Evolutionary conservation across 805 yeast genomes (phyloP).

Genomic region (Metschnikowia picachoensis): DNA sequence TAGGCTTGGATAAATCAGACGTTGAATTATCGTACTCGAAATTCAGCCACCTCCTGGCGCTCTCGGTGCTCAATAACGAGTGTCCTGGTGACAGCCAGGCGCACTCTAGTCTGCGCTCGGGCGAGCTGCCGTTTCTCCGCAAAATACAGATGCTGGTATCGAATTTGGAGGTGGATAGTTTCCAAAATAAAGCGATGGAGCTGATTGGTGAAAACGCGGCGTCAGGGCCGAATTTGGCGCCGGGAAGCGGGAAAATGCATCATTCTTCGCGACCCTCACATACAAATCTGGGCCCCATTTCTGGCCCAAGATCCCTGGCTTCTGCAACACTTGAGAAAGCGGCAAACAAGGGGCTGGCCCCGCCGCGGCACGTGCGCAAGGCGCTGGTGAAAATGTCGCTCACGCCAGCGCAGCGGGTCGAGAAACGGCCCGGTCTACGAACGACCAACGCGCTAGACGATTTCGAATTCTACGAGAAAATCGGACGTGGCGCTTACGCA

Average conservation of each 20-base stretch:
- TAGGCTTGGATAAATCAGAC: constrained; percentile 23
- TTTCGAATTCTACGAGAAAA: constrained; percentile 52
- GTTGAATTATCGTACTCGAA: constrained; percentile 34
- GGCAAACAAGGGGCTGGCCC: neutral
- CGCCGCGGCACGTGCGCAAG: constrained; percentile 15
- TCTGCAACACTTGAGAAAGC: neutral
- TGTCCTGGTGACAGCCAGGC: constrained; percentile 3
- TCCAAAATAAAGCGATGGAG: constrained; percentile 5
- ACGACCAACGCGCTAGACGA: constrained; percentile 42
- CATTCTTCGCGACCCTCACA: too few relatives aligned
- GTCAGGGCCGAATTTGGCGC: neutral
- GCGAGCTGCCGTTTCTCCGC: constrained; percentile 28
- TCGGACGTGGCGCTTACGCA: constrained; percentile 93
- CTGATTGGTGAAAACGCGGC: neutral
- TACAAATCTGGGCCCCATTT: too few relatives aligned
- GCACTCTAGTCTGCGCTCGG: constrained; percentile 1
- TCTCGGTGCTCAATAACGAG: constrained; percentile 16
- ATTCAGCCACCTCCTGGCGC: constrained; percentile 31
- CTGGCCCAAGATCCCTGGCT: neutral
- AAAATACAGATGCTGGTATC: constrained; percentile 22
- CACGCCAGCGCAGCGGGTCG: constrained; percentile 52
- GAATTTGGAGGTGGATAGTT: constrained; percentile 10
- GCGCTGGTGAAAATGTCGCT: constrained; percentile 38
- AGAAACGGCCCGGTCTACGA: constrained; percentile 38
- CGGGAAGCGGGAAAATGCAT: too few relatives aligned